A percentile compares a stretch with the other conserved stretches of the same genome.
phyloP scores from a whole-genome alignment of 352 stramenopile species.

The Globisporangium recalcitrans region DNA sequence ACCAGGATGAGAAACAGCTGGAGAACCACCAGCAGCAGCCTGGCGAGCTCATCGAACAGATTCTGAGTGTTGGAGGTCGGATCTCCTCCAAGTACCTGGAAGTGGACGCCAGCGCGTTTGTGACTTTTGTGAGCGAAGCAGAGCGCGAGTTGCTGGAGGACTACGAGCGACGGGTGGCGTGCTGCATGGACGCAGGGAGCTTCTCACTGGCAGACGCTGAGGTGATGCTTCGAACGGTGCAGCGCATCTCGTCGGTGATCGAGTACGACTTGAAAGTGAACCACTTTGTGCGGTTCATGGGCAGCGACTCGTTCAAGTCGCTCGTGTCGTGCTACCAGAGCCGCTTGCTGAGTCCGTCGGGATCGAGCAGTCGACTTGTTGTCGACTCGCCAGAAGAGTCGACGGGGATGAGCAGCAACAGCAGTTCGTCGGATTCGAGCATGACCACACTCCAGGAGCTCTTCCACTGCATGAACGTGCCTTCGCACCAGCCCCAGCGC shows the following conservation, averaged over 20 bases:
- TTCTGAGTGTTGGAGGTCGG: slow-evolving; percentile 44
- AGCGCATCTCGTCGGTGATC: slow-evolving; percentile 52
- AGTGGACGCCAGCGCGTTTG: slow-evolving; percentile 39
- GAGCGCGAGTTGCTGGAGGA: slow-evolving; percentile 53
- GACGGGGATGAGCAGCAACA: slow-evolving; percentile 13
- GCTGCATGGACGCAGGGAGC: slow-evolving; percentile 53
- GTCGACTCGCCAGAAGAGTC: slow-evolving; percentile 23
- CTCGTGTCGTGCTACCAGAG: slow-evolving; percentile 74
- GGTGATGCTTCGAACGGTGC: slow-evolving; percentile 45
- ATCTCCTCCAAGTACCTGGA: slow-evolving; percentile 65
- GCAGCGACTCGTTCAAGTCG: slow-evolving; percentile 73
- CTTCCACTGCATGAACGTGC: slow-evolving; percentile 87
- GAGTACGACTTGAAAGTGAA: slow-evolving; percentile 81
- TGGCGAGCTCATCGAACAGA: slow-evolving; percentile 67
- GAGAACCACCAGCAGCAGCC: slow-evolving; percentile 18
- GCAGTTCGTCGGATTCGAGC: slow-evolving; percentile 62
- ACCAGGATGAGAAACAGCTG: slow-evolving; percentile 4
- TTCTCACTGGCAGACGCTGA: slow-evolving; percentile 68
- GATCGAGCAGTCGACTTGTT: slow-evolving; percentile 15
- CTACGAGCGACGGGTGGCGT: slow-evolving; percentile 52
- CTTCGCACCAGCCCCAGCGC: slow-evolving; percentile 72
- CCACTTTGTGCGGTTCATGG: slow-evolving; percentile 86
- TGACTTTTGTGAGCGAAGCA: slow-evolving; percentile 67
- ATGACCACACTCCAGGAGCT: slow-evolving; percentile 83
- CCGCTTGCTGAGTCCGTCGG: slow-evolving; percentile 61